Base-by-base conservation (phyloP, 139 green algal species). In the Chara braunii region DNA sequence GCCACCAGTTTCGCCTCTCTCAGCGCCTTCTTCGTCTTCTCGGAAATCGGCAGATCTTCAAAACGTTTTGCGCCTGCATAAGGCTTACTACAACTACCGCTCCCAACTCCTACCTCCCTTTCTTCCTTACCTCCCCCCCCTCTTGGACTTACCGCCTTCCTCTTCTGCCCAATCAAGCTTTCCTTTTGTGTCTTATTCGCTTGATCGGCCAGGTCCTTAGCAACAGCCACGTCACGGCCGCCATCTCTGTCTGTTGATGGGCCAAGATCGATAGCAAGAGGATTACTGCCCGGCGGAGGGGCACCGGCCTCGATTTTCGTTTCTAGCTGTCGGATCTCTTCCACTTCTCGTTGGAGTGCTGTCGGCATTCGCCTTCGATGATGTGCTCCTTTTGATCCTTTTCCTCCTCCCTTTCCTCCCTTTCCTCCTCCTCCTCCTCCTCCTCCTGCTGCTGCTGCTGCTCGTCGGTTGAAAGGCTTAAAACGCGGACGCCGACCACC, bases 51-150 rank as follows among this genome's bases (percentile, higher is more conserved):
- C 32, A 81, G 34, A 3, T 70, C 56, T 0, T 28, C 51, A 36
- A 81, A 81, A 48, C 30, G 54, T 3, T 32, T 55, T 12, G 29
- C 64, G 28, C 64, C 64, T 18, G 60, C 64, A 55, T 73, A 73
- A 12, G 64, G 61, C 61, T 66, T 8, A 7, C 28, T 37, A n/a
- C n/a, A n/a, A n/a, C n/a, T n/a, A n/a, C n/a, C n/a, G n/a, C n/a
- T n/a, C n/a, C n/a, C n/a, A n/a, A n/a, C n/a, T n/a, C n/a, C 18
- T 48, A 18, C 18, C 18, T 26, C 40, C 18, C 35, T 22, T 22
- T 11, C 18, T 18, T 8, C 28, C 24, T 18, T 43, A n/a, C 14
- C 18, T 6, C 32, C 36, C 30, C 18, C 32, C 11, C 64, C 11
- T 8, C 33, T 2, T 64, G 3, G 18, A 12, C 24, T 24, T 48